phyloP scores from a whole-genome alignment of 2,329 filamentous ascomycete species.

The Apiospora hydei region DNA sequence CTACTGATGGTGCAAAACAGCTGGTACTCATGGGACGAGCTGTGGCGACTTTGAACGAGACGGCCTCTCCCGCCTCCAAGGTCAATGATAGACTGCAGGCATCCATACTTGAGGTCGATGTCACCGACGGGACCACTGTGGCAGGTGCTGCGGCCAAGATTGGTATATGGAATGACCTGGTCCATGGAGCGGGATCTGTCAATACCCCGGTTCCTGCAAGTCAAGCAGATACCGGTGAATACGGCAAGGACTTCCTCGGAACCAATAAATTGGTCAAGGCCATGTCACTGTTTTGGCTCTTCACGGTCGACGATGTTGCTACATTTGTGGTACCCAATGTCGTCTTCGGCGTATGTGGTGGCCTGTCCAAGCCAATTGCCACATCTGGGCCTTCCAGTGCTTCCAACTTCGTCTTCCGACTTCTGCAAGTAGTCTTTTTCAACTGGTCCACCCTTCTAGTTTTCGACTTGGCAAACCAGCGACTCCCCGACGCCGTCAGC shows the following conservation, averaged over 20 bases:
- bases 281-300: no score
- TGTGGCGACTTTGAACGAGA: conserved; percentile 19
- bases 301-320: no score
- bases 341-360: not conserved
- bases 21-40: conserved; percentile 29
- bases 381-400: not conserved
- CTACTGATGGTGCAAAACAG: conserved; percentile 26
- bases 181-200: no score
- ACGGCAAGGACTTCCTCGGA: no score
- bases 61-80: conserved; percentile 13
- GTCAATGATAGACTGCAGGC: no score
- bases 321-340: not conserved
- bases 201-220: no score
- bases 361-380: not conserved
- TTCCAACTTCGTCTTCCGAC: not conserved
- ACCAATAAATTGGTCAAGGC: no score
- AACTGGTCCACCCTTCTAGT: conserved; percentile 28
- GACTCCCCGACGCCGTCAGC: conserved; percentile 19
- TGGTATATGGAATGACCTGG: no score
- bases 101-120: no score
- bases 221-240: no score
- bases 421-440: conserved; percentile 23
- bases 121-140: no score
- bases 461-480: conserved; percentile 28
- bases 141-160: no score